These are phyloP conservation scores for Rhizophora apiculata DNA, from an alignment of 345 rosid species.

Conservation along the genomic window DNA sequence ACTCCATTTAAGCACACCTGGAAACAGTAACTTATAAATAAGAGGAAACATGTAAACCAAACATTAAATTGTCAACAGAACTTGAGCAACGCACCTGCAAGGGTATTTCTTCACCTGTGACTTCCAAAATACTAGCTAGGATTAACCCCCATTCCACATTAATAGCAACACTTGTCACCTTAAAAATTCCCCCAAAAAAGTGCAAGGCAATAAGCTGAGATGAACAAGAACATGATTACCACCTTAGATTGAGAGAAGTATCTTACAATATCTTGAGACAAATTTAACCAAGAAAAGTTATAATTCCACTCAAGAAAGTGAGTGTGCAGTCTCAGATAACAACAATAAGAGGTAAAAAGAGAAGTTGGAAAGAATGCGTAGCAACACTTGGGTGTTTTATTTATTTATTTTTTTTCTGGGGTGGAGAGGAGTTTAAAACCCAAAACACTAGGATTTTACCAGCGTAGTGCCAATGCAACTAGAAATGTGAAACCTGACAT, in stretches of 20 bases:
- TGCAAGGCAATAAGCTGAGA: neutral
- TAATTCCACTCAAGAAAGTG: too few relatives aligned
- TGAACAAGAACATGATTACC: too few relatives aligned
- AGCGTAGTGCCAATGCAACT: constrained; percentile 89
- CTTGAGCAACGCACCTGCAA: constrained; percentile 26
- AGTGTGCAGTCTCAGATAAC: too few relatives aligned
- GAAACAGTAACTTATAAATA: constrained; percentile 6
- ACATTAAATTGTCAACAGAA: constrained; percentile 2
- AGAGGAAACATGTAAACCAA: neutral
- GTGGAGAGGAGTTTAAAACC: neutral
- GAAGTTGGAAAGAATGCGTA: too few relatives aligned
- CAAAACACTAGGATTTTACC: constrained; percentile 39
- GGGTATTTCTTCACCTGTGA: constrained; percentile 37
- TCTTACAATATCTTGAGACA: neutral
- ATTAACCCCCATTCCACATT: constrained; percentile 35
- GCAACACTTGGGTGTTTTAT: too few relatives aligned
- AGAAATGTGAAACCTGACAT: constrained; percentile 98
- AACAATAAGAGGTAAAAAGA: too few relatives aligned
- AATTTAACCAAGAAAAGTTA: too few relatives aligned
- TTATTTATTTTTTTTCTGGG: too few relatives aligned
- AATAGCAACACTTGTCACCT: constrained; percentile 36
- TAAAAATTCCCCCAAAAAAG: neutral
- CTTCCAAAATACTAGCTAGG: constrained; percentile 34
- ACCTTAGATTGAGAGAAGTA: neutral
- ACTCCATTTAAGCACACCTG: constrained; percentile 97